Conservation (phyloP, 1,139 yeast genomes). For the Zygotorulaspora mrakii region DNA sequence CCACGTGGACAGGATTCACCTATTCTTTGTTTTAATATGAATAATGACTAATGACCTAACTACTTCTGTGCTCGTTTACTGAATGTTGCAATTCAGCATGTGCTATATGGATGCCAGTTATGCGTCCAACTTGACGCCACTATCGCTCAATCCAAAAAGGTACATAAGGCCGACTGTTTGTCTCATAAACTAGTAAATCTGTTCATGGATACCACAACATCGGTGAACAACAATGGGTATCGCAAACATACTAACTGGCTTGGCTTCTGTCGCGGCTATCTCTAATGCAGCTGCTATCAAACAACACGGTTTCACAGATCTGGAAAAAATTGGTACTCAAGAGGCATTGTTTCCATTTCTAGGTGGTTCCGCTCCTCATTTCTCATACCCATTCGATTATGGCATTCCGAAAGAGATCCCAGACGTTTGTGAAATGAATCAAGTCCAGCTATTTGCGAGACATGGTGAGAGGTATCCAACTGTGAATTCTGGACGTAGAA, state of each 20-base stretch:
- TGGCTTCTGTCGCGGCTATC: slow-evolving; percentile 8
- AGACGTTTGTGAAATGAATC: slow-evolving; percentile 52
- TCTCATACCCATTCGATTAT: slow-evolving; percentile 39
- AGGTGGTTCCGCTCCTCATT: slow-evolving; percentile 47
- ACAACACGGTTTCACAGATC: slow-evolving; percentile 1
- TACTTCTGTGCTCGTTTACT: too few species aligned
- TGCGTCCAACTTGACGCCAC: too few species aligned
- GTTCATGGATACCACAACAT: background rate
- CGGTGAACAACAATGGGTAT: slow-evolving; percentile 4
- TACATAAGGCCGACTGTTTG: too few species aligned
- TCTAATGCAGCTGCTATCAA: slow-evolving; percentile 8
- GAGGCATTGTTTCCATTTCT: slow-evolving; percentile 27
- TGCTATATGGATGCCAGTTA: too few species aligned
- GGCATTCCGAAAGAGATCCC: slow-evolving; percentile 48
- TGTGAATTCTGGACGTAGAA: slow-evolving; percentile 32
- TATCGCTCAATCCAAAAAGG: too few species aligned
- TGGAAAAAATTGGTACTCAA: slow-evolving; percentile 13
- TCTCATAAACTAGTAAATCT: too few species aligned
- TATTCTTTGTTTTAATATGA: too few species aligned
- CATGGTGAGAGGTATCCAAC: slow-evolving; percentile 76
- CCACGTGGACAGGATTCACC: too few species aligned
- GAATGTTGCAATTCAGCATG: too few species aligned
- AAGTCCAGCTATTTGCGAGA: slow-evolving; percentile 60
- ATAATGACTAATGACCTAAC: too few species aligned
- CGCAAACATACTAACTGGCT: slow-evolving; percentile 3